Evolutionary conservation across 257 asterid genomes (phyloP).

Genomic region (Misopates orontium): DNA sequence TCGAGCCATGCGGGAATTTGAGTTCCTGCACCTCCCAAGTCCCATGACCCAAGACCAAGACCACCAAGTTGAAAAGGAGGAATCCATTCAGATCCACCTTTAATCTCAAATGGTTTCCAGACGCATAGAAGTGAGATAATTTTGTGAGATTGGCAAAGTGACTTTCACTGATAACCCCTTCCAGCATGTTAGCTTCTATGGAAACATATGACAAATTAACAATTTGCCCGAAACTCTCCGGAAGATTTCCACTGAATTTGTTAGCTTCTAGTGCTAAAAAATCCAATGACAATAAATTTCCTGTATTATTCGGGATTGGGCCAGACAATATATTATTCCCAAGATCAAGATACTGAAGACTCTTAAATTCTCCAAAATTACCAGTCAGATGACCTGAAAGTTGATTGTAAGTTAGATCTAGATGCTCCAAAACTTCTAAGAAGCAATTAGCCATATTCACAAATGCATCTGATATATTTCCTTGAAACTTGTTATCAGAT

Average conservation of each 20-base stretch:
- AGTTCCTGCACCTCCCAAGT: conserved; percentile 24
- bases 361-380: conserved; percentile 27
- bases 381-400: conserved; percentile 30
- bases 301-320: conserved; percentile 31
- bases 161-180: conserved; percentile 37
- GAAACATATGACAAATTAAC: background rate
- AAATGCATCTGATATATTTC: conserved; percentile 28
- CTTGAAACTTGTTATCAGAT: conserved; percentile 22
- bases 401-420: background rate
- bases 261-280: background rate
- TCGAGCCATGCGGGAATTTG: conserved; percentile 36
- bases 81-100: conserved; percentile 32
- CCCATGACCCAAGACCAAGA: conserved; percentile 25
- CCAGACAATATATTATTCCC: conserved; percentile 23
- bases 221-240: conserved; percentile 38
- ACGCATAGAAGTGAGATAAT: background rate
- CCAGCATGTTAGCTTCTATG: conserved; percentile 13
- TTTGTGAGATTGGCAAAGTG: conserved; percentile 38
- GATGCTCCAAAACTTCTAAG: conserved; percentile 9
- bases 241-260: conserved; percentile 41
- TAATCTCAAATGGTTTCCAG: conserved; percentile 30
- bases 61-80: background rate
- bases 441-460: conserved; percentile 32
- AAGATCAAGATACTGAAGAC: conserved; percentile 6
- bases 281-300: conserved; percentile 24